These are phyloP conservation scores for Ichthyophthirius multifiliis DNA, from an alignment of 169 alveolate genomes.

Conservation along the genomic window DNA sequence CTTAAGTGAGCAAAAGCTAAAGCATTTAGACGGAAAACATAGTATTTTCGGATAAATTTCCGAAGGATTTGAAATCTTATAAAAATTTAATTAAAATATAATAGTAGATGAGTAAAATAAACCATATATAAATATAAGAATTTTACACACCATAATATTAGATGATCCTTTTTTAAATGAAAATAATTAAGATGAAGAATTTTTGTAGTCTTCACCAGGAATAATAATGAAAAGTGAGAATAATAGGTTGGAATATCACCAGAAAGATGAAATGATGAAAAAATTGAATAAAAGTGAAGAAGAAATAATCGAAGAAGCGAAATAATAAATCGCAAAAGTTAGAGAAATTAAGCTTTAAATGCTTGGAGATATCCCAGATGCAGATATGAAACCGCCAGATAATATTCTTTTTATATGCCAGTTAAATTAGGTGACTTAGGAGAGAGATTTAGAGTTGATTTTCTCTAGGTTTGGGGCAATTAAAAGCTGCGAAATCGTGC, in stretches of 20 bases:
- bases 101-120: slow-evolving; percentile 75
- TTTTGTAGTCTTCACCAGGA: slow-evolving; percentile 72
- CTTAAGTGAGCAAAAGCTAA: slow-evolving; percentile 61
- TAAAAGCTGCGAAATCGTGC: slow-evolving; percentile 92
- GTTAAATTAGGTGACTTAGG: slow-evolving; percentile 97
- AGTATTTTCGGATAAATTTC: slow-evolving; percentile 89
- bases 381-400: slow-evolving; percentile 98
- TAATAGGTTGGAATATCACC: slow-evolving; percentile 41
- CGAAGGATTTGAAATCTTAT: slow-evolving; percentile 84
- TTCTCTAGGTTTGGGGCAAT: slow-evolving; percentile 96
- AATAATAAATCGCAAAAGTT: slow-evolving; percentile 90
- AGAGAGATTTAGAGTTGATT: slow-evolving; percentile 94
- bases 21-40: slow-evolving; percentile 79
- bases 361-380: slow-evolving; percentile 98
- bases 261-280: slow-evolving; percentile 31
- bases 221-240: neutral
- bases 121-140: slow-evolving; percentile 88
- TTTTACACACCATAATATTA: slow-evolving; percentile 85
- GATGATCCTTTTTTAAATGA: slow-evolving; percentile 93
- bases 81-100: slow-evolving; percentile 75
- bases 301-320: slow-evolving; percentile 79
- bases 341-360: slow-evolving; percentile 95
- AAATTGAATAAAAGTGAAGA: slow-evolving; percentile 81
- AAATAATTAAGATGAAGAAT: slow-evolving; percentile 65
- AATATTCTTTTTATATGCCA: slow-evolving; percentile 97